Base-by-base conservation (phyloP, 805 yeast species). In the Yarrowia sp. region DNA sequence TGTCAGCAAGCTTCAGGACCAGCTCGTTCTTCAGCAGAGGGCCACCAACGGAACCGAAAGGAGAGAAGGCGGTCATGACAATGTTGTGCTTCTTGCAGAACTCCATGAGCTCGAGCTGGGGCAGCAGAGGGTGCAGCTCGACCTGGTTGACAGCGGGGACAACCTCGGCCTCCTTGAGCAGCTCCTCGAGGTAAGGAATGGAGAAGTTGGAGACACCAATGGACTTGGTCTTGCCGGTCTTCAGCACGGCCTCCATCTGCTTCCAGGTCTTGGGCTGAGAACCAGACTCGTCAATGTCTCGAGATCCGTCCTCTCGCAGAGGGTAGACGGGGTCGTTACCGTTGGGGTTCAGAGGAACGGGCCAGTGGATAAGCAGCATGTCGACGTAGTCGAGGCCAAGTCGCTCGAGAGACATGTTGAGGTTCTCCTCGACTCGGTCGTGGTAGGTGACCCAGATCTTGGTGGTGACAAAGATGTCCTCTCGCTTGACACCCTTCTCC, bases 201-300 rank as follows among this genome's bases (percentile, higher is more conserved):
- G 90, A 83, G 75, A 87, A 86, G 79, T 91, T 91, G 43, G 93
- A 88, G 49, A 91, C 89, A 71, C 97, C 97, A 75, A 91, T 84
- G 33, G 92, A 85, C 72, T 81, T 85, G 34, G 85, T 81, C 75
- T 85, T 72, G 9, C 70, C 70, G 7, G 63, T 66, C 36, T 78
- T 78, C 60, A 85, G 81, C 58, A 89, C 78, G 71, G 84, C 79
- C 78, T 90, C 91, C 85, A 91, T 77, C 42, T 77, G 78, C 72
- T 83, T 85, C 86, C 86, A 90, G 20, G 91, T 86, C 73, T 87
- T 82, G 73, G 81, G 86, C 67, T 70, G 69, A 68, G 67, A 69
- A 42, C 71, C 71, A 36, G 69, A 24, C 42, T 69, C 65, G 70
- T 75, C 78, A 56, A 60, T 60, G 71, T 81, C 84, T 65, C 80